Evolutionary conservation across 2,329 filamentous ascomycete genomes (phyloP), one percentile per base, ranked within the genome.

Genomic region (Catunica adiposa): DNA sequence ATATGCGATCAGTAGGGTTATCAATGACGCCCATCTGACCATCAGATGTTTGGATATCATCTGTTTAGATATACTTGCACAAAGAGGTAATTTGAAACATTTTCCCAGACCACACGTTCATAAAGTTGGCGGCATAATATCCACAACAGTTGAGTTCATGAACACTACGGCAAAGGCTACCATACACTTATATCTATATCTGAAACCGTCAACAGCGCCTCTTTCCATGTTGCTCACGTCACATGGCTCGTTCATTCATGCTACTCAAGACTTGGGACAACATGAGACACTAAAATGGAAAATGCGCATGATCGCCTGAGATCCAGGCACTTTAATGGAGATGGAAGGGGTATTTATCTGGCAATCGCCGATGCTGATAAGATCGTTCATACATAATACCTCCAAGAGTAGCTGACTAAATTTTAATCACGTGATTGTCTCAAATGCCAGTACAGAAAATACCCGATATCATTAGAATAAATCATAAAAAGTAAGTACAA

Each of bases 401-500:
- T n/a, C n/a, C n/a, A n/a, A n/a, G n/a, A n/a, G n/a, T n/a, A n/a
- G n/a, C n/a, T n/a, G n/a, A n/a, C n/a, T n/a, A n/a, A n/a, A n/a
- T n/a, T n/a, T n/a, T 11, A 34, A 11, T 34, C 29, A 34, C 29
- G 29, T 34, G 29, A 34, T 34, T 11, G 5, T 5, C 6, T 42
- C 6, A 42, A 7, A 42, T 20, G n/a, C 15, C 4, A 20, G 17
- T 4, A 42, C 5, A n/a, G 6, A 42, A 5, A 42, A 42, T 7
- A 42, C 11, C 4, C 17, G 9, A 47, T 23, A 42, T 54, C 15
- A 31, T 38, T 42, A 11, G 37, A 53, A 53, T 38, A 38, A 20
- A 54, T 53, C 51, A 53, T 15, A 53, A 34, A 53, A 52, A 40
- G 44, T 48, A 31, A 34, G n/a, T 11, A 26, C 55, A 40, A 26